Conservation (phyloP, 371 early-diverging fungal species). For the Mucor mucedo region DNA sequence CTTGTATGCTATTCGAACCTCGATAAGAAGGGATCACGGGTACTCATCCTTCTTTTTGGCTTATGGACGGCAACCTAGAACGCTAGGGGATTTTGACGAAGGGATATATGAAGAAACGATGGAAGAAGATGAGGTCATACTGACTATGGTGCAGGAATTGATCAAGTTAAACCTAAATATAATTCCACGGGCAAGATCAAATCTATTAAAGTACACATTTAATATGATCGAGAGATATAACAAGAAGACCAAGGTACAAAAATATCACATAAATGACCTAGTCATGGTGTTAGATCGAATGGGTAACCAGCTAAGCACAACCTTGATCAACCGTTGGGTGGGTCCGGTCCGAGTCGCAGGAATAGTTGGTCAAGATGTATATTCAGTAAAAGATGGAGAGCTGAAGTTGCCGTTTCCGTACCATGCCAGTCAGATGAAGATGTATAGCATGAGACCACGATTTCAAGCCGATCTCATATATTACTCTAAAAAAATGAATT, state of each 20-base stretch:
- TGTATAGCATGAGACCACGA: not conserved
- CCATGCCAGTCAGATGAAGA: not conserved
- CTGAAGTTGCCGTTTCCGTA: not conserved
- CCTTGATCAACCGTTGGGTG: not conserved
- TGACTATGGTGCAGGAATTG: not conserved
- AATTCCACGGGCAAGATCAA: not conserved
- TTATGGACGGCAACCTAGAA: not conserved
- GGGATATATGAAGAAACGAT: not conserved
- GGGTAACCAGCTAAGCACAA: too few species aligned
- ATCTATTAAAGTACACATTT: too few species aligned
- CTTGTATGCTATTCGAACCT: not conserved
- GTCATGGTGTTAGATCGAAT: too few species aligned
- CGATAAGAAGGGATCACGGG: not conserved
- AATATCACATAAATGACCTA: too few species aligned
- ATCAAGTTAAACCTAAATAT: not conserved
- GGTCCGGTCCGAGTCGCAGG: not conserved
- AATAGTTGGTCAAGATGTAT: slow-evolving; percentile 1
- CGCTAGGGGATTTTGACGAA: not conserved
- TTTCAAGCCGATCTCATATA: too few species aligned
- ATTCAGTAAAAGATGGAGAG: not conserved
- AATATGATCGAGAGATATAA: too few species aligned
- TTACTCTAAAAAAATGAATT: too few species aligned
- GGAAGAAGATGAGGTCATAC: not conserved
- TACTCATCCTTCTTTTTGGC: not conserved
- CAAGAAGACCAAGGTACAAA: too few species aligned